Evolutionary conservation across 2,329 filamentous ascomycete species (phyloP), one percentile per base, ranked within the genome.

Genomic region (Monosporascus sp.): DNA sequence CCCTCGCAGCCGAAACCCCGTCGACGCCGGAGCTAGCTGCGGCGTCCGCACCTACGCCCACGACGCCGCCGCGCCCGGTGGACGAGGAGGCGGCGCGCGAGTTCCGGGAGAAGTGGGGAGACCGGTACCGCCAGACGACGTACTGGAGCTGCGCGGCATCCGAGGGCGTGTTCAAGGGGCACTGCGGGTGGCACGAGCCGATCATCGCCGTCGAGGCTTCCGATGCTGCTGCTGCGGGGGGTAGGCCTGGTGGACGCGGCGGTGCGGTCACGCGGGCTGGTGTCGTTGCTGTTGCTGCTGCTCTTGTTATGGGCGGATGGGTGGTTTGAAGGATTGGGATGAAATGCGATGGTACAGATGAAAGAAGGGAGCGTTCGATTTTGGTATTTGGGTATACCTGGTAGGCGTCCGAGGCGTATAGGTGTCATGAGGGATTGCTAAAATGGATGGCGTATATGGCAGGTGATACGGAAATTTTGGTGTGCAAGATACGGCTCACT

Each of bases 101-200:
- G 24, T 59, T 59, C 41, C 56, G 20, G 22, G 43, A 57, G 38
- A 56, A 56, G 52, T 51, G 56, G 2, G 51, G 49, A 1, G 52
- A 37, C 38, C 63, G 67, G 20, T 71, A 68, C 54, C 57, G 63
- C 14, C 68, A 73, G 61, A 69, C 69, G n/a, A 73, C 71, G 6
- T 74, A 72, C 55, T 73, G 66, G 56, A 67, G 67, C 26, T 74
- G 72, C 56, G 66, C 68, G 7, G 66, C 67, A 16, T 61, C 69
- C 53, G 9, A 59, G 59, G 43, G 43, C 14, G 43, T 46, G 11
- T 46, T 46, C 1, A 59, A 66, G 34, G 64, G 68, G 43, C 70
- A 72, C 46, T 75, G 72, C 56, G 71, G 71, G 9, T 71, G 68
- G 69, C 70, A 73, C 50, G 62, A 68, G 57, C 71, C 71, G 0